A percentile compares a stretch with the other conserved stretches of the same genome.
phyloP scores from a whole-genome alignment of 2,329 filamentous ascomycete species.

The Cladosporium sphaerospermum region DNA sequence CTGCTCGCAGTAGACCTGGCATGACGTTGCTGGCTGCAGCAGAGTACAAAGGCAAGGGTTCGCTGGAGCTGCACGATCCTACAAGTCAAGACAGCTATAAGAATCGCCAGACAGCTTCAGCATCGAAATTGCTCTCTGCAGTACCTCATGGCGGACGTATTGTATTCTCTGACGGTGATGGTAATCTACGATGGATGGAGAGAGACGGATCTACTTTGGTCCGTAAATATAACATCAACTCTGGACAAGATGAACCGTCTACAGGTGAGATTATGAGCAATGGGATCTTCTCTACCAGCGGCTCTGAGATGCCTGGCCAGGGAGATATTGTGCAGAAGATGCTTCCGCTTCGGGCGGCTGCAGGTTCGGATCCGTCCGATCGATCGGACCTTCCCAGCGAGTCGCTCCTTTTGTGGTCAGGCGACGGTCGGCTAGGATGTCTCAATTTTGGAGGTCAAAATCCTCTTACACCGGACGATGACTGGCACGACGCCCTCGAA shows the following conservation, averaged over 20 bases:
- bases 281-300: conserved; percentile 23
- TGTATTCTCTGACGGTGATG: conserved; percentile 77
- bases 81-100: conserved; percentile 45
- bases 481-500: conserved; percentile 28
- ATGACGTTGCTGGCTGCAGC: conserved; percentile 75
- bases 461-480: conserved; percentile 31
- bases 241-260: conserved; percentile 17
- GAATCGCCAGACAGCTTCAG: conserved; percentile 77
- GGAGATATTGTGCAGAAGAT: conserved; percentile 79
- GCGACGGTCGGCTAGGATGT: conserved; percentile 68
- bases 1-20: conserved; percentile 49
- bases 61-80: conserved; percentile 76
- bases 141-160: conserved; percentile 75
- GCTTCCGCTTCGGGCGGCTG: conserved; percentile 43
- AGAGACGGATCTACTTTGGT: conserved; percentile 62
- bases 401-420: conserved; percentile 79
- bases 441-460: conserved; percentile 43
- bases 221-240: conserved; percentile 53
- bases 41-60: conserved; percentile 87
- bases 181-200: conserved; percentile 85
- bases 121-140: conserved; percentile 74
- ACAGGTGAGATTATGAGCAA: conserved; percentile 13
- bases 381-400: conserved; percentile 28
- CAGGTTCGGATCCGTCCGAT: neutral
- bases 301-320: conserved; percentile 23